Conservation (phyloP, 176 grass and related monocot species). For the Oryza officinalis region DNA sequence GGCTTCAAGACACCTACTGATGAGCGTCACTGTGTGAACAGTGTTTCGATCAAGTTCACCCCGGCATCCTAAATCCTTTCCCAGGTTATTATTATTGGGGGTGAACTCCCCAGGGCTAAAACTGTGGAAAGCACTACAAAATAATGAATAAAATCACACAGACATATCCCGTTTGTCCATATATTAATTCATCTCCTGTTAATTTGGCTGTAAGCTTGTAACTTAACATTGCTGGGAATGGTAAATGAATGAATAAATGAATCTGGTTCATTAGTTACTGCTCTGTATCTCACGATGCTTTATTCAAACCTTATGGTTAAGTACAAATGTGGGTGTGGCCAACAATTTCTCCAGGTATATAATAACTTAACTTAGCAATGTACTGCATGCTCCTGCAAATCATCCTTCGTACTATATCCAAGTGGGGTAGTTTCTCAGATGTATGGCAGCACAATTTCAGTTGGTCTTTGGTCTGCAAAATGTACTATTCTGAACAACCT, state of each 20-base stretch:
- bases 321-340: not conserved
- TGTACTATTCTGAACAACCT: not conserved
- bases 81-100: not conserved
- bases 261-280: not conserved
- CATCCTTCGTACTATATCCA: not conserved
- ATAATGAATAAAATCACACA: not conserved
- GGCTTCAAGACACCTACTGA: conserved; percentile 87
- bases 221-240: not conserved
- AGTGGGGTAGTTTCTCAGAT: not conserved
- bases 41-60: conserved; percentile 73
- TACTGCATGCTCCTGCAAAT: not conserved
- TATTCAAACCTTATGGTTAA: not conserved
- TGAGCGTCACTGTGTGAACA: conserved; percentile 93
- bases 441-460: not conserved
- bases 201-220: not conserved
- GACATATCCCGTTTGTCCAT: not conserved
- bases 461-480: not conserved
- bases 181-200: not conserved
- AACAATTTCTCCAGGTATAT: not conserved
- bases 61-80: conserved; percentile 32
- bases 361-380: not conserved
- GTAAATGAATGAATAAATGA: not conserved
- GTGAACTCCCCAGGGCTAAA: not conserved
- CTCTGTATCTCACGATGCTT: not conserved
- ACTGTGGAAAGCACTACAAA: not conserved